phyloP scores from a whole-genome alignment of 768 basidiomycete species.

The Lentinula boryana region DNA sequence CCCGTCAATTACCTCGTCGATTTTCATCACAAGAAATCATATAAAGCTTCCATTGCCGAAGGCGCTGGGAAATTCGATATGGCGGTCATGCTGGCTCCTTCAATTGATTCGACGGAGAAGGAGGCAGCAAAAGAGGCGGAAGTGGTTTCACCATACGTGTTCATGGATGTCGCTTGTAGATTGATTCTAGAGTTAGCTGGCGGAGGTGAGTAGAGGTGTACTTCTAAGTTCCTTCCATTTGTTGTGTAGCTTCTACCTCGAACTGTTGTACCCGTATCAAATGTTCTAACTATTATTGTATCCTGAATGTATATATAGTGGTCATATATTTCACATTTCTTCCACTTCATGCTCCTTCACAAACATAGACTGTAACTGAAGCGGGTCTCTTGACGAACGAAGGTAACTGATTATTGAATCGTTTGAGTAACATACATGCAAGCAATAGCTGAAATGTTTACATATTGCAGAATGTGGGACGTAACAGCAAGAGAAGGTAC shows the following conservation, averaged over 20 bases:
- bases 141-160: constrained; percentile 83
- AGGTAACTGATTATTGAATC: no score
- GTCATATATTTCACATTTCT: neutral
- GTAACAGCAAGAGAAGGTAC: no score
- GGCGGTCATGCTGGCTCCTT: constrained; percentile 18
- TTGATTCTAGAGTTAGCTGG: constrained; percentile 93
- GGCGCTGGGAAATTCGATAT: constrained; percentile 72
- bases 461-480: no score
- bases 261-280: neutral
- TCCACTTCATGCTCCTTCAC: neutral
- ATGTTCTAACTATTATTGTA: neutral
- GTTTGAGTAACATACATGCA: no score
- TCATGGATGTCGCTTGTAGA: constrained; percentile 93
- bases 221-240: no score
- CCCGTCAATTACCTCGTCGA: constrained; percentile 95
- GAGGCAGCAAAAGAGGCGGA: constrained; percentile 33
- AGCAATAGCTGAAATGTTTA: no score
- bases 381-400: no score
- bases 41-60: constrained; percentile 63
- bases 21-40: constrained; percentile 96
- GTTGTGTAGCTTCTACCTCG: neutral
- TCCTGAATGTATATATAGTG: neutral
- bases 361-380: no score
- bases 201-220: constrained; percentile 6
- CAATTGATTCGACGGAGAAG: constrained; percentile 27